These are phyloP conservation scores for Podaxis rugospora DNA, from an alignment of 768 basidiomycete species.

Conservation along the genomic window DNA sequence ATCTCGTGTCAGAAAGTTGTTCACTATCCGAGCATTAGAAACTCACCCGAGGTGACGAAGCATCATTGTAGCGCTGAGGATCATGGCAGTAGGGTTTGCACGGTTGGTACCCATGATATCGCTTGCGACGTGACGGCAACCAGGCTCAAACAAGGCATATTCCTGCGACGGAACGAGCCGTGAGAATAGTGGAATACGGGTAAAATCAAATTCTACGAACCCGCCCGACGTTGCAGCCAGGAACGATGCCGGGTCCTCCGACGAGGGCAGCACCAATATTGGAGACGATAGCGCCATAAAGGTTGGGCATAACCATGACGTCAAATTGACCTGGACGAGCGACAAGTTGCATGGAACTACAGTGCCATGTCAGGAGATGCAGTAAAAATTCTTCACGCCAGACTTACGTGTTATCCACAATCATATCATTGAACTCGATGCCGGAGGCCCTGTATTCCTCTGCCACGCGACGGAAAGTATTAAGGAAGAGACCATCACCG, in stretches of 20 bases:
- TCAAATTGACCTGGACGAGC: constrained; percentile 95
- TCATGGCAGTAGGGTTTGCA: constrained; percentile 97
- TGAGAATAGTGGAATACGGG: constrained; percentile 1
- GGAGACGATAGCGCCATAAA: constrained; percentile 95
- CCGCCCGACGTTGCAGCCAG: constrained; percentile 95
- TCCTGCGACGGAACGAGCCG: constrained; percentile 46
- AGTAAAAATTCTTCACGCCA: not conserved
- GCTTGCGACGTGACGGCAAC: constrained; percentile 91
- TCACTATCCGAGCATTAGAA: constrained; percentile 10
- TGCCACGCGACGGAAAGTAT: constrained; percentile 94
- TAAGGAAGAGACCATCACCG: constrained; percentile 97
- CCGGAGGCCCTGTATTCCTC: constrained; percentile 95
- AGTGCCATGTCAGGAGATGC: constrained; percentile 8
- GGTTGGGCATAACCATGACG: constrained; percentile 98
- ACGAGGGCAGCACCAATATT: constrained; percentile 99
- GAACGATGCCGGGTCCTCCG: constrained; percentile 96
- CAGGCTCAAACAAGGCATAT: constrained; percentile 97
- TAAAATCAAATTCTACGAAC: constrained; percentile 31
- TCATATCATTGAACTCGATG: constrained; percentile 96
- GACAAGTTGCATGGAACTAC: constrained; percentile 98
- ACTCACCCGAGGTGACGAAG: constrained; percentile 89
- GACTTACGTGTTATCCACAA: constrained; percentile 93
- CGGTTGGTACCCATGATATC: constrained; percentile 97
- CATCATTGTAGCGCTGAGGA: constrained; percentile 97
- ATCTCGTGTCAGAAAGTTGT: not conserved